Conservation (phyloP, 2,329 filamentous ascomycete genomes). For the Colletotrichum cordylinicola region DNA sequence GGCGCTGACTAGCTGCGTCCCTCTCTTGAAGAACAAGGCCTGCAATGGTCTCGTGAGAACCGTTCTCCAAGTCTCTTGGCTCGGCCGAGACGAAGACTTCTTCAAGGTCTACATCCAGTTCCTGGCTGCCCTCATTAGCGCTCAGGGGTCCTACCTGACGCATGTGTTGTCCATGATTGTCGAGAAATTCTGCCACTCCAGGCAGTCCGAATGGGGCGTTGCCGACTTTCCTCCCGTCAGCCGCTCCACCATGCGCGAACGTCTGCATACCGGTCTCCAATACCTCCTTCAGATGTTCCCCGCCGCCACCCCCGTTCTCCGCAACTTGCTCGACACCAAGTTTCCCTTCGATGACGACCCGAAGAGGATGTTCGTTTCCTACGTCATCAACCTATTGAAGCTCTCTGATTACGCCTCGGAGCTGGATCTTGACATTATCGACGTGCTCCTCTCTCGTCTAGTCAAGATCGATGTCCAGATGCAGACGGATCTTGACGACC, state of each 20-base stretch:
- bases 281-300: constrained; percentile 84
- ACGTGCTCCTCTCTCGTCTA: constrained; percentile 82
- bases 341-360: constrained; percentile 82
- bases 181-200: constrained; percentile 70
- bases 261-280: constrained; percentile 78
- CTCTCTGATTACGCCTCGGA: constrained; percentile 80
- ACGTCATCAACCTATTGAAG: constrained; percentile 82
- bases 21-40: constrained; percentile 62
- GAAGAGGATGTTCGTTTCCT: constrained; percentile 82
- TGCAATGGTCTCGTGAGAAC: constrained; percentile 64
- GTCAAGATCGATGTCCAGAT: constrained; percentile 97
- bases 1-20: constrained; percentile 66
- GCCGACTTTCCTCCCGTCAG: constrained; percentile 64
- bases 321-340: constrained; percentile 67
- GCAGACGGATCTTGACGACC: constrained; percentile 89
- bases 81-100: constrained; percentile 69
- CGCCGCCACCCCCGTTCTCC: constrained; percentile 74
- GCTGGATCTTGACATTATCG: constrained; percentile 79
- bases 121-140: constrained; percentile 76
- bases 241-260: constrained; percentile 69
- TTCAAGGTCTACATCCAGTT: constrained; percentile 72
- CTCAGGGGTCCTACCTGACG: constrained; percentile 79
- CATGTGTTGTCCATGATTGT: constrained; percentile 82
- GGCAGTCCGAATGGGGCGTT: constrained; percentile 51
- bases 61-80: constrained; percentile 68